phyloP scores from a whole-genome alignment of 2,329 filamentous ascomycete species.

The Xylariaceae sp. region DNA sequence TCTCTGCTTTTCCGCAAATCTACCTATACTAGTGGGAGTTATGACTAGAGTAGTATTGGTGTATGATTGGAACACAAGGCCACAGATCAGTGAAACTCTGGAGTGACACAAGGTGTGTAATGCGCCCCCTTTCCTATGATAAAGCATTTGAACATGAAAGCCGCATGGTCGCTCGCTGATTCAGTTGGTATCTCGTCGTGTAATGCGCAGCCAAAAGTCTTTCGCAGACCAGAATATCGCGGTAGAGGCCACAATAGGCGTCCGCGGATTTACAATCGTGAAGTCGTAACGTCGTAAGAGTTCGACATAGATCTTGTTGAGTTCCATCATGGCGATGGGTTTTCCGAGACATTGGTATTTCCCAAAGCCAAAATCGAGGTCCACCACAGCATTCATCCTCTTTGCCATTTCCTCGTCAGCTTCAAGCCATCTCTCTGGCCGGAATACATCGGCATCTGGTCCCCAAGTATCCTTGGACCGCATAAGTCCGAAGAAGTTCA shows the following conservation, averaged over 20 bases:
- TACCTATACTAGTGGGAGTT: too few species aligned
- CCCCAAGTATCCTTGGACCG: slow-evolving; percentile 34
- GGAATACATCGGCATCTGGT: slow-evolving; percentile 31
- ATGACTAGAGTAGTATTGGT: too few species aligned
- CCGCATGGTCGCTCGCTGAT: too few species aligned
- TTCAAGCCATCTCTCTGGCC: slow-evolving; percentile 43
- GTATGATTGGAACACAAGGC: too few species aligned
- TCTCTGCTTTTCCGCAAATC: too few species aligned
- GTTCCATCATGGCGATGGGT: slow-evolving; percentile 40
- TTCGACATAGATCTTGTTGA: slow-evolving; percentile 41
- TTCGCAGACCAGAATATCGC: slow-evolving; percentile 22
- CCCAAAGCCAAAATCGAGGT: slow-evolving; percentile 38
- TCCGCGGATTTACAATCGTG: slow-evolving; percentile 19
- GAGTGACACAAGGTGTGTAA: too few species aligned
- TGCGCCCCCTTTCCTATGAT: too few species aligned
- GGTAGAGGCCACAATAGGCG: slow-evolving; percentile 17
- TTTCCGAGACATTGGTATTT: slow-evolving; percentile 39
- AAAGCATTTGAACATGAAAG: too few species aligned
- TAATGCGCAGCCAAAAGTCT: slow-evolving; percentile 25
- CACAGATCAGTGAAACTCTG: too few species aligned
- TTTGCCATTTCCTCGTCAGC: slow-evolving; percentile 25
- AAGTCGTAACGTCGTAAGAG: slow-evolving; percentile 23
- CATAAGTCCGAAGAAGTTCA: slow-evolving; percentile 36
- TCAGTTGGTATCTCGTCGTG: not conserved
- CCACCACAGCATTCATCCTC: slow-evolving; percentile 32